Base-by-base conservation (phyloP, 2,329 filamentous ascomycete genomes). In the Pseudogymnoascus sp. region DNA sequence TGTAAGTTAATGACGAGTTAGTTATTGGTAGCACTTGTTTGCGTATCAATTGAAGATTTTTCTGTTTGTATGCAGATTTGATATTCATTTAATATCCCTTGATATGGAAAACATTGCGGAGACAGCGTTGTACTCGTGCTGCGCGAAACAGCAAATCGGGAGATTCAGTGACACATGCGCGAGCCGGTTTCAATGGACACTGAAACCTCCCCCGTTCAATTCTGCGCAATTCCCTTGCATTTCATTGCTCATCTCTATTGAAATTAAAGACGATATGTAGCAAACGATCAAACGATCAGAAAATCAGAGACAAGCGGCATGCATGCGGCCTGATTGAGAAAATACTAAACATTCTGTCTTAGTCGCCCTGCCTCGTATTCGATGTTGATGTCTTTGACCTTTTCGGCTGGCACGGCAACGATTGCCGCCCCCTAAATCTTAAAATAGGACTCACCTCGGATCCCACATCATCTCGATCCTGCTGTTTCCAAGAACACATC, bases 381-480 rank as follows among this genome's bases (percentile, higher is more conserved):
- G 31, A 28, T 53, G 25, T 53, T 53, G 46, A 53, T 53, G 44
- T 34, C 28, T 53, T 46, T 34, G n/a, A 53, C 46, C 46, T 31
- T 23, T 10, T 18, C 46, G 46, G 46, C 46, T 53, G 46, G 46
- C 46, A 16, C 25, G 25, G 46, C 46, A 53, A 53, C 46, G 25
- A 53, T 53, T 34, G 25, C 7, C 46, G 25, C 14, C 46, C 46
- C 46, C 46, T 53, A 53, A 53, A 53, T 53, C 46, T 53, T 53
- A 53, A 53, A 53, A 53, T 53, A 53, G 46, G 46, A 53, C n/a
- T 31, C 46, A 18, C 46, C 46, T 53, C 46, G n/a, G n/a, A 53
- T 53, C 31, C 59, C 10, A 60, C 34, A 10, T 37, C 23, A 14
- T 28, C 34, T 60, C 11, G n/a, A 18, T 60, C 16, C 38, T 60